Evolutionary conservation across 1,284 basidiomycete genomes (phyloP), one percentile per base, ranked within the genome.

Genomic region (Hymenochaete sp.): DNA sequence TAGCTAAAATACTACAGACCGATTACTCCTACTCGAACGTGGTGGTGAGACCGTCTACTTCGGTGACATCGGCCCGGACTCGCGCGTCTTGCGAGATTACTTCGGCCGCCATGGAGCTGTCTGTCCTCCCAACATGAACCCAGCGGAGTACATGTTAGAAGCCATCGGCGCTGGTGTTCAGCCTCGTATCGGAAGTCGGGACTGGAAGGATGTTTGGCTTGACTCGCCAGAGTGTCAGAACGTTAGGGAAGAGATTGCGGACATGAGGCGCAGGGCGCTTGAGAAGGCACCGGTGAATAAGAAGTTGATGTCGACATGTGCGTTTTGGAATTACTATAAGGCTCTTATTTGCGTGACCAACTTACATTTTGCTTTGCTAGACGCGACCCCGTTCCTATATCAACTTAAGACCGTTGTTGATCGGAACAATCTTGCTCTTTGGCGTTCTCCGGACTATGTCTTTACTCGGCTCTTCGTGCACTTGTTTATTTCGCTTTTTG

Each of bases 391-490:
- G 0, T 85, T 90, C 67, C 60, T 69, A 49, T 84, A 81, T 59
- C 93, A 97, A 64, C 67, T 96, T 55, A 73, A 75, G 59, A 71
- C 74, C 4, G 89, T 95, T 42, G 71, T 84, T 11, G 53, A 67
- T 27, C 72, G 93, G 41, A 91, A 92, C 58, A 81, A 82, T 59
- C 60, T 71, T 19, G 79, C 87, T 2, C 70, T 92, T 25, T 93
- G 86, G 85, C 71, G 92, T 47, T 88, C 79, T 11, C 79, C 86
- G 0, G 79, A 92, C 53, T 91, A 90, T 58, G 75, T 79, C 46
- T 88, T 85, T 68, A 91, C 81, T 38, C 78, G 91, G 41, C 68
- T 93, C 36, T 90, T 91, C 62, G 75, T 83, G 4, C 81, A 83
- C 53, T 68, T 71, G 5, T 77, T 83, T 57, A 83, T 93, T 51